Conservation (phyloP, 495 filamentous ascomycete genomes). For the Aspergillus cavernicola region DNA sequence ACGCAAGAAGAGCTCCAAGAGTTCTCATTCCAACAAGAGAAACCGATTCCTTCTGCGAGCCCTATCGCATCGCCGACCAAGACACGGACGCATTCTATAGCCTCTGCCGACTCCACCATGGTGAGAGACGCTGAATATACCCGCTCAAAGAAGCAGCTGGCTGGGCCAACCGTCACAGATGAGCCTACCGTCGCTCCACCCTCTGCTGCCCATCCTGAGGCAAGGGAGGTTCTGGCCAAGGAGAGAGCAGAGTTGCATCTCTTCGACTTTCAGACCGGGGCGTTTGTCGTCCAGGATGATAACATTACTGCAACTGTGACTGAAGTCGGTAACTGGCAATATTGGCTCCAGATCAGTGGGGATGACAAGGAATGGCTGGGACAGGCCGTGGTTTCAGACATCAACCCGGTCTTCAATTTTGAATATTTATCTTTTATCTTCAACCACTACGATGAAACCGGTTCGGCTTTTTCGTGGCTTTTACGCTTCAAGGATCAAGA, state of each 20-base stretch:
- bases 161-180: slow-evolving; percentile 30
- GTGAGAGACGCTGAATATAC: slow-evolving; percentile 47
- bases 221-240: slow-evolving; percentile 65
- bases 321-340: slow-evolving; percentile 88
- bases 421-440: slow-evolving; percentile 98
- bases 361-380: slow-evolving; percentile 82
- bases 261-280: slow-evolving; percentile 81
- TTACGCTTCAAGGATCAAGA: slow-evolving; percentile 82
- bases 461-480: slow-evolving; percentile 93
- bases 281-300: slow-evolving; percentile 78
- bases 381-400: slow-evolving; percentile 76
- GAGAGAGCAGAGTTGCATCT: slow-evolving; percentile 85
- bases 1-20: slow-evolving; percentile 75
- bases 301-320: slow-evolving; percentile 73
- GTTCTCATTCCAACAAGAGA: slow-evolving; percentile 76
- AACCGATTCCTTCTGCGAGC: slow-evolving; percentile 78
- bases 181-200: slow-evolving; percentile 46
- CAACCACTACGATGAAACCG: slow-evolving; percentile 87
- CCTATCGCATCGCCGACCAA: slow-evolving; percentile 65
- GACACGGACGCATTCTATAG: slow-evolving; percentile 28
- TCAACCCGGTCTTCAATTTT: slow-evolving; percentile 99
- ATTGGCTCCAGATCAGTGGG: slow-evolving; percentile 88
- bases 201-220: slow-evolving; percentile 61
- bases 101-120: slow-evolving; percentile 38
- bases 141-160: slow-evolving; percentile 37